phyloP scores from a whole-genome alignment of 192 early-diverging fungal species.

The Rhizophagus clarus region DNA sequence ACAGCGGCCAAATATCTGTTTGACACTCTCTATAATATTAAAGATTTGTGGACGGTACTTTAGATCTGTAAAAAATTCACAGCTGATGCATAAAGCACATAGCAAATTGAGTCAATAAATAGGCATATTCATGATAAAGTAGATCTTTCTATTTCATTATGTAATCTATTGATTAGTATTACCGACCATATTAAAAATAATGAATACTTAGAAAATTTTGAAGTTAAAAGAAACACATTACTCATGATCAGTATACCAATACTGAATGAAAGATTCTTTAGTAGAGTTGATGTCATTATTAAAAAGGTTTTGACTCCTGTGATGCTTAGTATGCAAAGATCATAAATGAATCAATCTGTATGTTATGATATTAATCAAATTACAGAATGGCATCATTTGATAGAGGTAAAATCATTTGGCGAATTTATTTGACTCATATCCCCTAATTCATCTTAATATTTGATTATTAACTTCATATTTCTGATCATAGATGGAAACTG shows the following conservation, averaged over 20 bases:
- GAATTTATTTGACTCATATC: background rate
- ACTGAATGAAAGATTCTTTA: background rate
- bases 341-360: too few relatives aligned
- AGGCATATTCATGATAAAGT: background rate
- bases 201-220: background rate
- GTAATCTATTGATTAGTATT: background rate
- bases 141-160: background rate
- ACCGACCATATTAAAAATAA: too few relatives aligned
- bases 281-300: background rate
- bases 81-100: background rate
- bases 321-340: background rate
- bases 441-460: too few relatives aligned
- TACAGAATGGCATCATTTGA: constrained; percentile 17
- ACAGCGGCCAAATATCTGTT: too few relatives aligned
- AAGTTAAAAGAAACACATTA: background rate
- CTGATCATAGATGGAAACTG: too few relatives aligned
- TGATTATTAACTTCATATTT: too few relatives aligned
- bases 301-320: too few relatives aligned
- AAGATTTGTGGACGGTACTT: too few relatives aligned
- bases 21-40: too few relatives aligned
- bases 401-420: background rate
- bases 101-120: background rate
- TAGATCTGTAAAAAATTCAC: too few relatives aligned
- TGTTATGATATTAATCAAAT: too few relatives aligned
- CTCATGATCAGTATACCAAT: background rate